Evolutionary conservation across 2,329 filamentous ascomycete genomes (phyloP).

Genomic region (Xylariaceae sp.): DNA sequence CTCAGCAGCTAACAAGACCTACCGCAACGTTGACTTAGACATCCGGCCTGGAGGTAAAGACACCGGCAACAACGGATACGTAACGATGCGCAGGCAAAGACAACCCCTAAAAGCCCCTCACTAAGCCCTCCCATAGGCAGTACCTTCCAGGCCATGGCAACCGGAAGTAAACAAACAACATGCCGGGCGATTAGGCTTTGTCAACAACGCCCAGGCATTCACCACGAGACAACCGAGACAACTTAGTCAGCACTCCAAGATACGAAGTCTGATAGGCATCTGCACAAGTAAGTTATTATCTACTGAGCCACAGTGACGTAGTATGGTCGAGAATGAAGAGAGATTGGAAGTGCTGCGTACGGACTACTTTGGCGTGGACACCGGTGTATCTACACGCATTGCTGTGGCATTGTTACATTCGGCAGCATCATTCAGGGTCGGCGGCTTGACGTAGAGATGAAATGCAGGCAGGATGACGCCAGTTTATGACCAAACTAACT

Average conservation of each 20-base stretch:
- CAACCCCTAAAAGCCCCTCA: background rate
- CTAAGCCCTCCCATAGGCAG: background rate
- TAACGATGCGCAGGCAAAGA: background rate
- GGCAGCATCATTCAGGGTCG: background rate
- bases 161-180: background rate
- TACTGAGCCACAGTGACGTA: background rate
- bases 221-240: background rate
- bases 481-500: background rate
- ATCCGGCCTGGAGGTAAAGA: background rate
- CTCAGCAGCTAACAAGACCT: background rate
- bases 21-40: background rate
- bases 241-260: background rate
- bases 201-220: background rate
- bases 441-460: background rate
- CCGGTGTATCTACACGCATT: background rate
- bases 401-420: too few relatives aligned
- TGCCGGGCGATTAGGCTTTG: background rate
- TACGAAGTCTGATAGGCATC: background rate
- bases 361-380: background rate
- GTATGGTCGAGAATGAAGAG: too few relatives aligned
- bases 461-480: background rate
- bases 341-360: background rate
- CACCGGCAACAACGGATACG: background rate
- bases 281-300: background rate
- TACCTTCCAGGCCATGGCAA: background rate